These are phyloP conservation scores for Cladosporium sp. DNA, from an alignment of 2,329 filamentous ascomycete genomes.

Conservation along the genomic window DNA sequence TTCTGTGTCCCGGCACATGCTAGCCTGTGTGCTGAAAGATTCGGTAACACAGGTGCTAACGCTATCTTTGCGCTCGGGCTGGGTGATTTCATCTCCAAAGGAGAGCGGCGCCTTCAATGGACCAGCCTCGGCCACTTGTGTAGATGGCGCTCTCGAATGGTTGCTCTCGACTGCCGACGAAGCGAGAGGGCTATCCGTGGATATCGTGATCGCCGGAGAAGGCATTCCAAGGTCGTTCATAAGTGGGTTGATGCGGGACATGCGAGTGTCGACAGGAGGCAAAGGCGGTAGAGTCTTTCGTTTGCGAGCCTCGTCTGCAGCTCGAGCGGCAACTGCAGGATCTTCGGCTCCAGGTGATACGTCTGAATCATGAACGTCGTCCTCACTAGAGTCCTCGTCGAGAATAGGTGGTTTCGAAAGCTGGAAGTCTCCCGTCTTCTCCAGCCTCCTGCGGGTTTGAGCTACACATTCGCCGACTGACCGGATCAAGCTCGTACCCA, in stretches of 20 bases:
- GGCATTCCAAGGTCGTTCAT: conserved; percentile 10
- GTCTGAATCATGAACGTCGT: background rate
- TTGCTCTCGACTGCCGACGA: background rate
- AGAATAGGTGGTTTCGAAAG: conserved; percentile 3
- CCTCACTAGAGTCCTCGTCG: background rate
- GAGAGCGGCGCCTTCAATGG: conserved; percentile 13
- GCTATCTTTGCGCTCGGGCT: conserved; percentile 52
- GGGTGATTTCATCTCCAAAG: conserved; percentile 12
- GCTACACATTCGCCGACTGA: conserved; percentile 87
- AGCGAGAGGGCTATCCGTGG: background rate
- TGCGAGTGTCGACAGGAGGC: conserved; percentile 7
- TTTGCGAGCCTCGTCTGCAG: background rate
- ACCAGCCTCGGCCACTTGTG: background rate
- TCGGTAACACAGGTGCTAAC: conserved; percentile 70
- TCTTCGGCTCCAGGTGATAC: background rate
- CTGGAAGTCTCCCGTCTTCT: conserved; percentile 54
- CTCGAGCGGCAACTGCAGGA: background rate
- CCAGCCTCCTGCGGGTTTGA: conserved; percentile 77
- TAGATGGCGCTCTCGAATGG: background rate
- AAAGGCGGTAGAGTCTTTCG: conserved; percentile 5
- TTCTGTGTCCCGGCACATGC: conserved; percentile 68
- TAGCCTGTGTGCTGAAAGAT: conserved; percentile 71
- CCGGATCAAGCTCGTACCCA: conserved; percentile 47
- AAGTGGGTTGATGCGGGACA: conserved; percentile 3
- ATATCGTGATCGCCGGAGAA: conserved; percentile 7